Conservation (phyloP, 2,329 filamentous ascomycete genomes). For the Sarocladium oryzae region DNA sequence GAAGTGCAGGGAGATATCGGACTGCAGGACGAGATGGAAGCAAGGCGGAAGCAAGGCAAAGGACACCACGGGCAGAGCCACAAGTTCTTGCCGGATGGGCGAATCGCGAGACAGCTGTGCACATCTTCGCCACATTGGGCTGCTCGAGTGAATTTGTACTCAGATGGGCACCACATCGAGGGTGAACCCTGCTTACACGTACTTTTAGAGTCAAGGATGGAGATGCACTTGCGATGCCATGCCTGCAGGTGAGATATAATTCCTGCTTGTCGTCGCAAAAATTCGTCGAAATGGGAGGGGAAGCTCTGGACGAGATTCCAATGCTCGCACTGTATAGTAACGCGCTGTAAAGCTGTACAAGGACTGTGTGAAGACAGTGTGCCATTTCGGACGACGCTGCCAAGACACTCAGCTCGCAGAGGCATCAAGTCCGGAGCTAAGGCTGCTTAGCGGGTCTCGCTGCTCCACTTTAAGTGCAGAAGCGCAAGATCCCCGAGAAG, state of each 20-base stretch:
- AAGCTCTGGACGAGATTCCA: neutral
- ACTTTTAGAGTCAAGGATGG: too few species aligned
- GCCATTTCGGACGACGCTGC: neutral
- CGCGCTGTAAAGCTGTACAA: too few species aligned
- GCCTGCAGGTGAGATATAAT: neutral
- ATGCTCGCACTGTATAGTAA: neutral
- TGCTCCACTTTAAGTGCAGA: neutral
- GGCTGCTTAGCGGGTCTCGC: neutral
- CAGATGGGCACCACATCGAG: too few species aligned
- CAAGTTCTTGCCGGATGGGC: neutral
- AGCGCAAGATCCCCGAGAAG: neutral
- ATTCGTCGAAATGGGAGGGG: neutral
- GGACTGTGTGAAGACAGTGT: neutral
- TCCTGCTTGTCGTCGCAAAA: neutral
- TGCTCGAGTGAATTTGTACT: neutral
- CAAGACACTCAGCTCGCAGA: conserved; percentile 1
- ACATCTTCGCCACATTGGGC: neutral
- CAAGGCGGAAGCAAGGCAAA: too few species aligned
- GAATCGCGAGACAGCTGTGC: neutral
- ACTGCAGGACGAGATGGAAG: neutral
- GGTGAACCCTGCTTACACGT: too few species aligned
- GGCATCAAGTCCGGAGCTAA: conserved; percentile 7
- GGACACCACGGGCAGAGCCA: too few species aligned
- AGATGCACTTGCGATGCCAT: too few species aligned
- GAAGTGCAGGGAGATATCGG: neutral